phyloP scores from a whole-genome alignment of 768 basidiomycete genomes.

The Trametopsis cervina region DNA sequence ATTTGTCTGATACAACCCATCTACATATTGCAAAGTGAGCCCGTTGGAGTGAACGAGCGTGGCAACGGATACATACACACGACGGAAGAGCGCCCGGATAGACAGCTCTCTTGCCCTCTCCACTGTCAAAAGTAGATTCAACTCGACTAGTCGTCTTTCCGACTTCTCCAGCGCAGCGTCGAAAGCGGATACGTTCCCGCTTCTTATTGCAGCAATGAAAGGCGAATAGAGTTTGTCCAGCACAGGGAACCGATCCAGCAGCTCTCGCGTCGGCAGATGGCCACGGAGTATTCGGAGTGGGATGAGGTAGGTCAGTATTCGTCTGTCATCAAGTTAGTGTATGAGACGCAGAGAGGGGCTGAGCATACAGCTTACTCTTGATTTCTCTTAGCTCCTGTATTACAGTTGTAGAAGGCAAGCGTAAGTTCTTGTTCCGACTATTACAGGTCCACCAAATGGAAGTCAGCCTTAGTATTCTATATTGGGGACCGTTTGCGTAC shows the following conservation, averaged over 20 bases:
- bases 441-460: too few relatives aligned
- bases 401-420: constrained; percentile 82
- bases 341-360: background rate
- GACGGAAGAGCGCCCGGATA: constrained; percentile 72
- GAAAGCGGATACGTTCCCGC: constrained; percentile 73
- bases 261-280: constrained; percentile 67
- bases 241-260: constrained; percentile 68
- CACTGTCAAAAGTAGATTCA: constrained; percentile 80
- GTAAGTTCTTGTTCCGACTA: constrained; percentile 84
- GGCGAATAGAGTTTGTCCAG: constrained; percentile 70
- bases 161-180: constrained; percentile 67
- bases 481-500: constrained; percentile 29
- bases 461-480: background rate
- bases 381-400: constrained; percentile 60
- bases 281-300: constrained; percentile 86
- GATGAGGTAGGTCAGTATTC: constrained; percentile 86
- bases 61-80: constrained; percentile 48
- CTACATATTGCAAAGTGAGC: constrained; percentile 31
- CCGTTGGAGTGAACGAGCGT: constrained; percentile 5
- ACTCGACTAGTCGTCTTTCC: constrained; percentile 73
- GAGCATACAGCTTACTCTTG: constrained; percentile 57
- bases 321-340: constrained; percentile 37
- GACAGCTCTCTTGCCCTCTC: constrained; percentile 88
- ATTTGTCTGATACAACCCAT: constrained; percentile 72
- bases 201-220: constrained; percentile 72